Conservation (phyloP, 331 rosid species). For the Pyracantha coccinea region DNA sequence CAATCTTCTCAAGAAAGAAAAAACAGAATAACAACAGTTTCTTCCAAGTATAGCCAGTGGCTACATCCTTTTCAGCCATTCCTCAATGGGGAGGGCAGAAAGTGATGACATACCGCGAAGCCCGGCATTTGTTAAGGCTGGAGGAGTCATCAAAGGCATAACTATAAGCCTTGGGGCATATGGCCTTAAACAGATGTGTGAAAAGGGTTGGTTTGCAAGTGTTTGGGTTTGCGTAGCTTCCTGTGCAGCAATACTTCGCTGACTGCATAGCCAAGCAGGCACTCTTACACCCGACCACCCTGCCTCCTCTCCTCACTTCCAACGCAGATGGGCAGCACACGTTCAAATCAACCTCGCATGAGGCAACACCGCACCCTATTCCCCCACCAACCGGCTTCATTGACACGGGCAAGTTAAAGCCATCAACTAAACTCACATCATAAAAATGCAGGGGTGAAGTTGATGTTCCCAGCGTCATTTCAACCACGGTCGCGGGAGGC, state of each 20-base stretch:
- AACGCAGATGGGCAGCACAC: slow-evolving; percentile 76
- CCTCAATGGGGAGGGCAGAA: slow-evolving; percentile 73
- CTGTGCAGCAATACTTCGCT: slow-evolving; percentile 87
- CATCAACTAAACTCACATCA: slow-evolving; percentile 90
- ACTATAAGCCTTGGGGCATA: slow-evolving; percentile 93
- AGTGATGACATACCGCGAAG: slow-evolving; percentile 71
- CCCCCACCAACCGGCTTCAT: slow-evolving; percentile 85
- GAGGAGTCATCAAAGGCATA: slow-evolving; percentile 82
- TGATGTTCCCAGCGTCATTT: slow-evolving; percentile 82
- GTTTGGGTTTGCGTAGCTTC: slow-evolving; percentile 52
- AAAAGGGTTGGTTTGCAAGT: slow-evolving; percentile 79
- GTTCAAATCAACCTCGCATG: slow-evolving; percentile 85
- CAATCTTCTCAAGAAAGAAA: background rate
- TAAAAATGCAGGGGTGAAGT: slow-evolving; percentile 65
- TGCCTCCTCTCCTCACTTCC: slow-evolving; percentile 64
- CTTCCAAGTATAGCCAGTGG: background rate
- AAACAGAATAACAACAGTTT: background rate
- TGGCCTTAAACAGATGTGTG: slow-evolving; percentile 73
- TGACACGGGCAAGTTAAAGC: slow-evolving; percentile 77
- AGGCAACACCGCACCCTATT: slow-evolving; percentile 68
- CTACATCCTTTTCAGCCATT: background rate
- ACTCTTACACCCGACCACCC: slow-evolving; percentile 84
- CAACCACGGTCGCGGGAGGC: slow-evolving; percentile 90
- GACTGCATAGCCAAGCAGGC: slow-evolving; percentile 92
- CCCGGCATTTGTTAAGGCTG: slow-evolving; percentile 75